Base-by-base conservation (phyloP, 2,329 filamentous ascomycete genomes). In the Ophiostoma novo-ulmi region DNA sequence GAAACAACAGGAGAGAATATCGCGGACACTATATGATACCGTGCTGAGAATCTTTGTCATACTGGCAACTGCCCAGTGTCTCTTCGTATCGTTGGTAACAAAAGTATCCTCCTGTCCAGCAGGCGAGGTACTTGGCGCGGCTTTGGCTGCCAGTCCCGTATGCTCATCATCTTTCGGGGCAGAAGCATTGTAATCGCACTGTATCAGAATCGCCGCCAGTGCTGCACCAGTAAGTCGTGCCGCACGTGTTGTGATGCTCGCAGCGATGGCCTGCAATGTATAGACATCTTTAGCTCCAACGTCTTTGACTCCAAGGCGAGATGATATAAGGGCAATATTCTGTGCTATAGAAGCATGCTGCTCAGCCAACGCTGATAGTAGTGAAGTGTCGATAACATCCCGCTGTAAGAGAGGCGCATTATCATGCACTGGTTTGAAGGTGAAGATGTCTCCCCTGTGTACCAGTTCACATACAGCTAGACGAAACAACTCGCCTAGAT, bases 401-500 rank as follows among this genome's bases (percentile, higher is more conserved):
- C 63, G 35, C 20, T 22, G 36, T 20, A 41, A n/a, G 63, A 65
- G 36, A n/a, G 36, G 36, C 4, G 36, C 36, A 14, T 10, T 7
- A 11, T 41, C 35, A 13, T 22, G 17, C 22, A 36, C 20, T 8
- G 10, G 5, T 6, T 39, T 14, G 20, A 65, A 65, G 7, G 13
- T 5, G 3, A 65, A 11, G 10, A 65, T 36, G 5, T 26, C 44
- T 13, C 14, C 44, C 13, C 8, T 20, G 0, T 68, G 55, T 6
- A 67, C 38, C 26, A 88, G 83, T 17, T 88, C 85, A 67, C 94
- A 78, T 26, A 97, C 81, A 22, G 89, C 89, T 67, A 92, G 85
- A 69, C 95, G 90, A 70, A 97, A 85, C 73, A 98, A 93, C 79
- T 99, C 95, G 69, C 95, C 95, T 63, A 99, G 81, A 82, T 97